Conservation (phyloP, 257 asterid genomes). For the Lycium barbarum region DNA sequence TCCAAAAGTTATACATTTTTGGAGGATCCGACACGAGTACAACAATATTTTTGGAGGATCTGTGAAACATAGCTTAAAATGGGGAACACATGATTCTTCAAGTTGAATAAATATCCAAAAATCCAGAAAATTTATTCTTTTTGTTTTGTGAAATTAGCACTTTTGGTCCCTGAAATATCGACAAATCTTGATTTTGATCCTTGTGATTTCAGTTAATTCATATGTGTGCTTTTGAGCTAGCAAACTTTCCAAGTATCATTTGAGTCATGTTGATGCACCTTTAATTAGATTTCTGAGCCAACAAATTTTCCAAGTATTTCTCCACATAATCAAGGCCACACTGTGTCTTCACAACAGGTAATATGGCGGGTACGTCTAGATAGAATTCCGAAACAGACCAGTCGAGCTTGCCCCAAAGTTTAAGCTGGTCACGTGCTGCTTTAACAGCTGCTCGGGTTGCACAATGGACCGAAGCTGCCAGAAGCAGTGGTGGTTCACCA, state of each 20-base stretch:
- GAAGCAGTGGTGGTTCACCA: slow-evolving; percentile 80
- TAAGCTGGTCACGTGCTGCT: slow-evolving; percentile 67
- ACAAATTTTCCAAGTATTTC: slow-evolving; percentile 49
- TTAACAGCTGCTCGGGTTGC: slow-evolving; percentile 78
- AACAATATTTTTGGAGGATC: background rate
- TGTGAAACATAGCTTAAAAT: background rate
- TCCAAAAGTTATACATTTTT: background rate
- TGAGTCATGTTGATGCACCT: background rate
- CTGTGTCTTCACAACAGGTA: slow-evolving; percentile 73
- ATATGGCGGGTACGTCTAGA: slow-evolving; percentile 67
- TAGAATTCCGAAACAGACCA: slow-evolving; percentile 52
- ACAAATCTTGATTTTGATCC: too few relatives aligned
- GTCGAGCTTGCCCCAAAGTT: slow-evolving; percentile 56
- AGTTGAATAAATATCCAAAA: background rate
- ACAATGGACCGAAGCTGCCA: slow-evolving; percentile 80
- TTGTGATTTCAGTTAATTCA: too few relatives aligned
- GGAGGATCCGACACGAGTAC: background rate
- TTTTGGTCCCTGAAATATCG: too few relatives aligned
- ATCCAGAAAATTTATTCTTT: background rate
- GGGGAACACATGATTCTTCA: too few relatives aligned
- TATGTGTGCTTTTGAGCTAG: too few relatives aligned
- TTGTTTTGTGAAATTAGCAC: too few relatives aligned
- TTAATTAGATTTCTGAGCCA: slow-evolving; percentile 15
- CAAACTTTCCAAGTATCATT: background rate
- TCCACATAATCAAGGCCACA: slow-evolving; percentile 68